phyloP scores from a whole-genome alignment of 164 flowering plant species.

The Vitis labrusca region DNA sequence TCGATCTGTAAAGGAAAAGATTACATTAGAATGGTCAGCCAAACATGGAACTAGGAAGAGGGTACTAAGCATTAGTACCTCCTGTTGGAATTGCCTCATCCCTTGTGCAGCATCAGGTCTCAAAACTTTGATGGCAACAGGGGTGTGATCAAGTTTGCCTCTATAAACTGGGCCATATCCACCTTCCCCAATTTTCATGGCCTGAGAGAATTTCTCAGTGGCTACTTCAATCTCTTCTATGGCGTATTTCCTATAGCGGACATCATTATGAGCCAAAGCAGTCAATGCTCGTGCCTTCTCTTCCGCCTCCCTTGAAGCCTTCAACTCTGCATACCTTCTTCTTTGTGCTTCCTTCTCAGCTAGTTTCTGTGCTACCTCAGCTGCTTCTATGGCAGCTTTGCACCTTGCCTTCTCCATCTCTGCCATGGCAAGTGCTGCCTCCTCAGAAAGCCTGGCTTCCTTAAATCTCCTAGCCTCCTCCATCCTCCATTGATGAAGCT shows the following conservation, averaged over 20 bases:
- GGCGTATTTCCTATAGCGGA: constrained; percentile 54
- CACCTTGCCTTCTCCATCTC: constrained; percentile 65
- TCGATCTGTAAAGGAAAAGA: constrained; percentile 44
- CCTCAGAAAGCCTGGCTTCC: constrained; percentile 54
- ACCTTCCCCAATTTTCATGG: constrained; percentile 71
- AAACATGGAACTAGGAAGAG: too few relatives aligned
- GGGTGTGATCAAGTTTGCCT: constrained; percentile 64
- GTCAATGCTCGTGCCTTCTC: constrained; percentile 48
- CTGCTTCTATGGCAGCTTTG: constrained; percentile 66
- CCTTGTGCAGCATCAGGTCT: constrained; percentile 82
- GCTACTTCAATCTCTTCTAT: constrained; percentile 68
- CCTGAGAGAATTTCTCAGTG: constrained; percentile 41
- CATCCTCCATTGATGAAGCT: constrained; percentile 53
- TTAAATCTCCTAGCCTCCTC: constrained; percentile 55
- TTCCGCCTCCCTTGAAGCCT: constrained; percentile 47
- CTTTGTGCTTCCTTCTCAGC: constrained; percentile 63
- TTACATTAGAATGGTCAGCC: too few relatives aligned
- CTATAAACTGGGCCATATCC: constrained; percentile 81
- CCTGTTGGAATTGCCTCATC: constrained; percentile 72
- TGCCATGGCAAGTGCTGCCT: constrained; percentile 55
- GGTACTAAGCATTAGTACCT: constrained; percentile 33
- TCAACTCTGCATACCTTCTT: constrained; percentile 56
- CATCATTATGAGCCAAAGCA: constrained; percentile 38
- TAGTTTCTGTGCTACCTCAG: constrained; percentile 55
- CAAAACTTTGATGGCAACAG: constrained; percentile 70